A percentile compares a stretch with the other conserved stretches of the same genome.
phyloP scores from a whole-genome alignment of 2,329 filamentous ascomycete species.

The Orbilia javanica region DNA sequence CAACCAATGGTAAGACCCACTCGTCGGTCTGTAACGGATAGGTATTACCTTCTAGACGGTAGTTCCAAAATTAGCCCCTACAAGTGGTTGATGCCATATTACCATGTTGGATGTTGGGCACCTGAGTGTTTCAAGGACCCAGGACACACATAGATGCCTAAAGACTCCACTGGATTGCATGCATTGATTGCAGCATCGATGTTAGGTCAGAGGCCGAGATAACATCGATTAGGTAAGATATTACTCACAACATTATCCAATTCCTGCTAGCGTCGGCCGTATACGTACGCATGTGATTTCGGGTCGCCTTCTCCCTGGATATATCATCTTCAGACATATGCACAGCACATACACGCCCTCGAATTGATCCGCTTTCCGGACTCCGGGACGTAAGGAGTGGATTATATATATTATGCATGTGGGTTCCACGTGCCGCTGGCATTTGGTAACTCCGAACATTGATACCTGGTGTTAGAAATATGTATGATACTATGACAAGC shows the following conservation, averaged over 20 bases:
- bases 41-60: background rate
- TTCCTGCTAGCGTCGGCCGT: background rate
- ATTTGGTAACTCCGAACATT: background rate
- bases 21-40: background rate
- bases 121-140: too few relatives aligned
- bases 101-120: slow-evolving; percentile 1
- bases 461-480: background rate
- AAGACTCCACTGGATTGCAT: background rate
- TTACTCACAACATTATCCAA: background rate
- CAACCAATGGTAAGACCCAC: background rate
- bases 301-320: background rate
- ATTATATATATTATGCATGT: too few relatives aligned
- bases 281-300: background rate
- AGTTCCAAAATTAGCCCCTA: slow-evolving; percentile 1
- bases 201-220: background rate
- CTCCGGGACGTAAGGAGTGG: background rate
- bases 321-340: too few relatives aligned
- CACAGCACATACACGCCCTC: background rate
- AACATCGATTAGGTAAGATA: slow-evolving; percentile 14
- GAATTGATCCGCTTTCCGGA: background rate
- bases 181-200: background rate
- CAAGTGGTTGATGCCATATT: slow-evolving; percentile 6
- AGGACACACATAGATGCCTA: slow-evolving; percentile 11
- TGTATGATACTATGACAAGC: background rate
- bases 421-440: background rate